Evolutionary conservation across 2,329 filamentous ascomycete species (phyloP).

Genomic region (Westerdykella sp.): DNA sequence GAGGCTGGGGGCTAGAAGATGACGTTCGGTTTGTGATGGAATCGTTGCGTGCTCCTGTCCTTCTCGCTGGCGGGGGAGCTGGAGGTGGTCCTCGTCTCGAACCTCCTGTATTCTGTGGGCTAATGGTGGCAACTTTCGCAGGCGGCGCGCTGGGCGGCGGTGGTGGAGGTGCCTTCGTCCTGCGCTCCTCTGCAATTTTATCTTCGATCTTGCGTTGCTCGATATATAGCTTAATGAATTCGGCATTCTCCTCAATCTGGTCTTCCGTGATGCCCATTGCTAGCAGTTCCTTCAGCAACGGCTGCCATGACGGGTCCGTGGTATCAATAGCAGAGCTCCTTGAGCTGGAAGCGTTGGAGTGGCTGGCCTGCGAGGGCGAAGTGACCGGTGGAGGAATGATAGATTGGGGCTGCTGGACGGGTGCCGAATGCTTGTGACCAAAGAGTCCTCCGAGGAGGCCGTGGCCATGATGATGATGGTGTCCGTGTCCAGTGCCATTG

Average conservation of each 20-base stretch:
- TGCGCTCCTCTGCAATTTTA: conserved; percentile 40
- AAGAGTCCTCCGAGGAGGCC: conserved; percentile 50
- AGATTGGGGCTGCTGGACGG: conserved; percentile 41
- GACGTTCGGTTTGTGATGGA: conserved; percentile 35
- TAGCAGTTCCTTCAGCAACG: conserved; percentile 54
- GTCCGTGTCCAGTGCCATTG: conserved; percentile 21
- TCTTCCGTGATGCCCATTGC: conserved; percentile 63
- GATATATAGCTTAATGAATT: conserved; percentile 63
- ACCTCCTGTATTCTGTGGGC: conserved; percentile 57
- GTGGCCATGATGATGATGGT: conserved; percentile 31
- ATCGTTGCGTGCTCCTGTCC: conserved; percentile 33
- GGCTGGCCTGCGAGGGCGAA: conserved; percentile 32
- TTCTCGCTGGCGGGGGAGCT: conserved; percentile 50
- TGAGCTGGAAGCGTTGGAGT: conserved; percentile 29
- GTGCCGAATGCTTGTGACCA: conserved; percentile 44
- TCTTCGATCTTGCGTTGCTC: conserved; percentile 55
- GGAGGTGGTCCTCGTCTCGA: conserved; percentile 58
- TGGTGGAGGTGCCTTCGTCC: conserved; percentile 56
- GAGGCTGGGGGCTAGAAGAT: conserved; percentile 51
- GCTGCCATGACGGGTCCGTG: conserved; percentile 56
- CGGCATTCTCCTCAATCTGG: conserved; percentile 60
- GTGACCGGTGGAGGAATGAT: conserved; percentile 46
- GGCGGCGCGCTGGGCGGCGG: conserved; percentile 44
- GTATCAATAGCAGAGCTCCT: conserved; percentile 51
- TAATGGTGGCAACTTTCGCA: conserved; percentile 42